Conservation (phyloP, 352 stramenopile species). For the Discostella stelligera region DNA sequence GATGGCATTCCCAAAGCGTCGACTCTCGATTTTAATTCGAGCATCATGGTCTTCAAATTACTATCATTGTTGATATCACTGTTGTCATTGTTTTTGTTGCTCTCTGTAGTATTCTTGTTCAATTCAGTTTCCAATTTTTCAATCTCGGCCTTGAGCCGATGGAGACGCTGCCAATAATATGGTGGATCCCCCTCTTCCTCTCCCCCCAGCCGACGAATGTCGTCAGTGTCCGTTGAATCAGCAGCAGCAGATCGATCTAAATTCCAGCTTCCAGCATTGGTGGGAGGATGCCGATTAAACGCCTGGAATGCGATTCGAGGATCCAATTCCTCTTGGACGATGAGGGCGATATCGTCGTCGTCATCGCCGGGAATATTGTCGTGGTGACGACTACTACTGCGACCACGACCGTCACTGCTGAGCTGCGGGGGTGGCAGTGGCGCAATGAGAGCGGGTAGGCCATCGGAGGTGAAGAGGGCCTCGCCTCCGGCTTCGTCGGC, state of each 20-base stretch:
- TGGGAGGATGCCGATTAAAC: conserved; percentile 1
- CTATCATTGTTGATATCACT: conserved; percentile 34
- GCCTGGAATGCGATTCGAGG: conserved; percentile 22
- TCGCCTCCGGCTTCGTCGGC: conserved; percentile 74
- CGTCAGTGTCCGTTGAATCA: background rate
- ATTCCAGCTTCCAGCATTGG: conserved; percentile 10
- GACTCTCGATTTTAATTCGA: conserved; percentile 28
- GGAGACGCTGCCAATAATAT: conserved; percentile 18
- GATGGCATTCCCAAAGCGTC: conserved; percentile 15
- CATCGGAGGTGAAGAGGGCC: conserved; percentile 70
- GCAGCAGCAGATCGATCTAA: conserved; percentile 7
- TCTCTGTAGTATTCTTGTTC: conserved; percentile 10
- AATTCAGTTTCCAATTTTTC: conserved; percentile 34
- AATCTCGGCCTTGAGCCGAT: conserved; percentile 32
- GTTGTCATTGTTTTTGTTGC: conserved; percentile 2
- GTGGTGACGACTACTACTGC: background rate
- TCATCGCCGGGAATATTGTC: background rate
- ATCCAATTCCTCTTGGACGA: conserved; percentile 14
- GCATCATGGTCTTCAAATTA: background rate
- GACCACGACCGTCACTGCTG: background rate
- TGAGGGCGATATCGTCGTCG: conserved; percentile 11
- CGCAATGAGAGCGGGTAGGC: conserved; percentile 44
- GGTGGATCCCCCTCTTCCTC: background rate
- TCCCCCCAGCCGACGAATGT: background rate
- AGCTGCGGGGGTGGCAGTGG: conserved; percentile 22